phyloP scores from a whole-genome alignment of 768 basidiomycete genomes.

The Leccinum rimulosum region DNA sequence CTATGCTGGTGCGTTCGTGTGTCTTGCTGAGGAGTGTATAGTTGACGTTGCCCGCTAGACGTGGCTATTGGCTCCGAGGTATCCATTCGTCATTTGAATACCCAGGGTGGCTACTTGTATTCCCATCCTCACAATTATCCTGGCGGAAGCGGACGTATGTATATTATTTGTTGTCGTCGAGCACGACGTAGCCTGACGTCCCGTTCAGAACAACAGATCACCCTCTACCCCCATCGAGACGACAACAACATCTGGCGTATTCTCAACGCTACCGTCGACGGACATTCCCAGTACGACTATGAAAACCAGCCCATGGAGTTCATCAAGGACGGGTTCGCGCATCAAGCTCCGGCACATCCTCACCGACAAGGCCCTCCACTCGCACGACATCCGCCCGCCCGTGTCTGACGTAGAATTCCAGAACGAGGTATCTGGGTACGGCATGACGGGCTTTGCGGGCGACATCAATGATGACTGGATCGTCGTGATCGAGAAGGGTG shows the following conservation, averaged over 20 bases:
- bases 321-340: constrained; percentile 58
- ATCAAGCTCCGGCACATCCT: constrained; percentile 79
- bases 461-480: constrained; percentile 94
- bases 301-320: constrained; percentile 53
- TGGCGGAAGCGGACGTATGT: constrained; percentile 82
- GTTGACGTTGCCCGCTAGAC: constrained; percentile 44
- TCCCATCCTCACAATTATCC: constrained; percentile 92
- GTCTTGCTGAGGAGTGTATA: not conserved
- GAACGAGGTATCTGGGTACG: constrained; percentile 96
- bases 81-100: constrained; percentile 87
- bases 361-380: constrained; percentile 88
- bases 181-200: not conserved
- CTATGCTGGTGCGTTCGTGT: constrained; percentile 64
- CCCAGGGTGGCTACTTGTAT: constrained; percentile 98
- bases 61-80: constrained; percentile 82
- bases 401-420: constrained; percentile 99
- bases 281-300: constrained; percentile 47
- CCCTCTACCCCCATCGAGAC: constrained; percentile 98
- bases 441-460: constrained; percentile 78
- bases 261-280: constrained; percentile 62
- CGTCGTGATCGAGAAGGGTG: constrained; percentile 78
- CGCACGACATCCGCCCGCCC: constrained; percentile 92
- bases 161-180: not conserved
- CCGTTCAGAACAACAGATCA: constrained; percentile 89
- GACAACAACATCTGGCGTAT: constrained; percentile 93